Evolutionary conservation across 176 grass and related monocot genomes (phyloP).

Genomic region (Carex myosuroides): DNA sequence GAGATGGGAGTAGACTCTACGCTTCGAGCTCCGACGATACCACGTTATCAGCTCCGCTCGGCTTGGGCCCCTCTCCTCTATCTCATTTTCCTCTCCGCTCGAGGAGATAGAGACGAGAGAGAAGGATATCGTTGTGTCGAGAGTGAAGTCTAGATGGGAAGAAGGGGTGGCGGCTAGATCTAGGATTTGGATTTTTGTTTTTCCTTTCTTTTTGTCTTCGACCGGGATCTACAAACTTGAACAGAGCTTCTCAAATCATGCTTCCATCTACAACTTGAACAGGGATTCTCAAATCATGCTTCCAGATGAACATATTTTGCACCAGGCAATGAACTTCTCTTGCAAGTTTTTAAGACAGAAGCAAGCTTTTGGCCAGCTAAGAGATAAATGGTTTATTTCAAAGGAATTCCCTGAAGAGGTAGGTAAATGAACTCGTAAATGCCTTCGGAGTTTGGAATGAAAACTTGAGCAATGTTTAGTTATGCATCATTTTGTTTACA

Average conservation of each 20-base stretch:
- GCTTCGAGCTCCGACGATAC: no score
- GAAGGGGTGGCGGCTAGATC: no score
- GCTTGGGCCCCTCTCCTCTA: no score
- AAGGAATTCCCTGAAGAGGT: slow-evolving; percentile 44
- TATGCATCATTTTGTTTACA: not conserved
- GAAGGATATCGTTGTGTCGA: no score
- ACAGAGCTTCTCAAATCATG: slow-evolving; percentile 29
- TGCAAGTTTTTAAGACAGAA: slow-evolving; percentile 25
- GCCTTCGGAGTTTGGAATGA: not conserved
- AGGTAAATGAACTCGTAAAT: slow-evolving; percentile 3
- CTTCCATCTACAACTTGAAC: slow-evolving; percentile 82
- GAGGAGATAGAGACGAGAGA: no score
- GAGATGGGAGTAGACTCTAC: no score
- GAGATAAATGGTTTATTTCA: slow-evolving; percentile 62
- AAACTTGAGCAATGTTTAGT: not conserved
- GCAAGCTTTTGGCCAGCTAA: slow-evolving; percentile 22
- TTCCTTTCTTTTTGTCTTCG: no score
- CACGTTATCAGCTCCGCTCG: no score
- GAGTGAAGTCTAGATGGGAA: no score
- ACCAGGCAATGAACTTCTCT: slow-evolving; percentile 3
- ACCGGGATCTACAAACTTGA: slow-evolving; percentile 68
- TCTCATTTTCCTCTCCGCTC: no score
- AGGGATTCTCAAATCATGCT: slow-evolving; percentile 32
- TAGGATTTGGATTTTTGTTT: no score
- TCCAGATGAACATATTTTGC: slow-evolving; percentile 21